Percentiles rank a stretch among this genome's conserved stretches.
phyloP scores from a whole-genome alignment of 768 basidiomycete species.

The Lentinula detonsa region DNA sequence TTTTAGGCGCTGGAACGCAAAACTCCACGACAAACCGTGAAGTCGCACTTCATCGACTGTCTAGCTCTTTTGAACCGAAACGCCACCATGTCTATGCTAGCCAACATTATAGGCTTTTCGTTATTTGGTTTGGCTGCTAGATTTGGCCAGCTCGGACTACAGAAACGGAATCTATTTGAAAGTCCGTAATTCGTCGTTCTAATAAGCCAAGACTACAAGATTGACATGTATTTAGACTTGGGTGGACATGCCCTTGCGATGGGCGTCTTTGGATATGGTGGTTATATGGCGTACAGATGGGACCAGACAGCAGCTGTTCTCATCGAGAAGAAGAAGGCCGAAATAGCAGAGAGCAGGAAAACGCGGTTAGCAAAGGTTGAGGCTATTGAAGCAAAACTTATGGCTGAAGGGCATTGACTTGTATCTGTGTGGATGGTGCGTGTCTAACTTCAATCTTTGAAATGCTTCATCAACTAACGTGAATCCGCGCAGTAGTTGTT shows the following conservation, averaged over 20 bases:
- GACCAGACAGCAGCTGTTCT: conserved; percentile 57
- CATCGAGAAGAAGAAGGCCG: conserved; percentile 55
- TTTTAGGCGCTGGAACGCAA: not conserved
- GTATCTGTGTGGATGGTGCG: not conserved
- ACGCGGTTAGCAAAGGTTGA: conserved; percentile 27
- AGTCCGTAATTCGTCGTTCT: conserved; percentile 47
- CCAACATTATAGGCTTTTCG: conserved; percentile 73
- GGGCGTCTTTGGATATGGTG: conserved; percentile 62
- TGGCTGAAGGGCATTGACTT: conserved; percentile 1
- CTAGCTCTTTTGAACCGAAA: too few species aligned
- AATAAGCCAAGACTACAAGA: not conserved
- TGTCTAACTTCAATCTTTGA: not conserved
- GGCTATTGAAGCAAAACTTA: conserved; percentile 11
- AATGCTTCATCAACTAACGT: not conserved
- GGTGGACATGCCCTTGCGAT: conserved; percentile 66
- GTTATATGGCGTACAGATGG: conserved; percentile 71
- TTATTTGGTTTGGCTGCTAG: conserved; percentile 78
- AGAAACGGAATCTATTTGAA: conserved; percentile 69
- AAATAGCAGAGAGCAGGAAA: conserved; percentile 49
- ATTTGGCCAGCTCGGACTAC: conserved; percentile 83
- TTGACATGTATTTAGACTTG: conserved; percentile 43
- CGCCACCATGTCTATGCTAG: conserved; percentile 51
- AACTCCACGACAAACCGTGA: not conserved
- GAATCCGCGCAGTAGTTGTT: not conserved
- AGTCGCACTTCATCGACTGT: too few species aligned